These are phyloP conservation scores for Infundibulicybe gibba DNA, from an alignment of 768 basidiomycete genomes.

Conservation along the genomic window DNA sequence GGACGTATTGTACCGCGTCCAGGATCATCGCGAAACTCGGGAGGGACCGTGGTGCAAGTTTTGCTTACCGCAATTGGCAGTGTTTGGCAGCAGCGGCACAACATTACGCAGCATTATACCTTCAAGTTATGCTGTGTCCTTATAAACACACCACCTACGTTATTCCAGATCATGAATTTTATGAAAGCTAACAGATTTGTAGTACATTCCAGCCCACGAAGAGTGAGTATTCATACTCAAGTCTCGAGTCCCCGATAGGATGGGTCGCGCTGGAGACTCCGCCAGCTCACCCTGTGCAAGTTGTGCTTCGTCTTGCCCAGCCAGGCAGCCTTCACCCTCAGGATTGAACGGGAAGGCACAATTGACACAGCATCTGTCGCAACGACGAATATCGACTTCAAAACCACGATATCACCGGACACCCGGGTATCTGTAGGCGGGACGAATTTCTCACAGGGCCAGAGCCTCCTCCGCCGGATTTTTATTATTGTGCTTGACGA, in stretches of 20 bases:
- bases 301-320: slow-evolving; percentile 38
- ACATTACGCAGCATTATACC: too few relatives aligned
- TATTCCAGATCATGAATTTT: too few relatives aligned
- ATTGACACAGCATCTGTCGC: slow-evolving; percentile 38
- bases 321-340: slow-evolving; percentile 37
- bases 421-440: slow-evolving; percentile 84
- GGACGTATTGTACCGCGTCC: slow-evolving; percentile 80
- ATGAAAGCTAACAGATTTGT: too few relatives aligned
- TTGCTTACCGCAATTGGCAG: too few relatives aligned
- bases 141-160: too few relatives aligned
- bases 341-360: slow-evolving; percentile 32
- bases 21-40: slow-evolving; percentile 72
- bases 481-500: slow-evolving; percentile 78
- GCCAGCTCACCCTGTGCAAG: slow-evolving; percentile 36
- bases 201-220: too few relatives aligned
- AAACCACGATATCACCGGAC: slow-evolving; percentile 61
- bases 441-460: slow-evolving; percentile 90
- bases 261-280: too few relatives aligned
- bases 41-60: too few relatives aligned
- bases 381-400: slow-evolving; percentile 54
- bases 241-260: too few relatives aligned
- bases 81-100: too few relatives aligned
- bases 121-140: too few relatives aligned
- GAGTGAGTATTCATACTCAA: too few relatives aligned
- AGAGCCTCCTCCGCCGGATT: slow-evolving; percentile 69